Conservation (phyloP, 2,329 filamentous ascomycete species). For the Aspergillus carbonarius region DNA sequence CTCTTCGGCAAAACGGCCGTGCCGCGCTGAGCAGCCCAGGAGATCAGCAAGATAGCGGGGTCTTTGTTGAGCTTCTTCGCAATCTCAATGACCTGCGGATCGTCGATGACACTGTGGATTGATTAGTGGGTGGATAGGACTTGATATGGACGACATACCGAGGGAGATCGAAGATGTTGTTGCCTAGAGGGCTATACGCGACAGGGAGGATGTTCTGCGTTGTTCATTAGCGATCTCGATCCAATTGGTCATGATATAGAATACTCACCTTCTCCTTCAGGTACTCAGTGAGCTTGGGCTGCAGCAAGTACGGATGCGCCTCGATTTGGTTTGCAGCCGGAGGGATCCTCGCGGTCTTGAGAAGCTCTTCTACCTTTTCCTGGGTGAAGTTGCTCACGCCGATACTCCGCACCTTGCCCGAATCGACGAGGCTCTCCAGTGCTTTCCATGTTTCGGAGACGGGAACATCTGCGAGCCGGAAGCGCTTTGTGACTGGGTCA, state of each 20-base stretch:
- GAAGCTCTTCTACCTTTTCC: conserved; percentile 27
- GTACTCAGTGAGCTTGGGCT: conserved; percentile 53
- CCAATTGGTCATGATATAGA: rapidly evolving
- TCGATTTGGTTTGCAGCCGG: conserved; percentile 68
- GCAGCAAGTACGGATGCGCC: conserved; percentile 65
- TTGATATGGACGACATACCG: conserved; percentile 20
- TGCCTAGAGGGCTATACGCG: conserved; percentile 62
- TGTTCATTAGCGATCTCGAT: background rate
- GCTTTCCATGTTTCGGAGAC: conserved; percentile 37
- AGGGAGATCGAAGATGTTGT: conserved; percentile 38
- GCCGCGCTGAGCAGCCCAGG: conserved; percentile 56
- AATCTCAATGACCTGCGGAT: conserved; percentile 60
- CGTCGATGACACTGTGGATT: conserved; percentile 55
- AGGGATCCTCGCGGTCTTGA: conserved; percentile 48
- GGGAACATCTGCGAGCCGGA: conserved; percentile 28
- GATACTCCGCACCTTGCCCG: conserved; percentile 38
- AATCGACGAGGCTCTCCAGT: conserved; percentile 35
- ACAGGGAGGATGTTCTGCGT: conserved; percentile 49
- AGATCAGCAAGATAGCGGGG: conserved; percentile 56
- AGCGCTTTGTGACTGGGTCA: conserved; percentile 27
- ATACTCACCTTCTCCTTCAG: conserved; percentile 53
- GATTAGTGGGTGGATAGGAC: conserved; percentile 9
- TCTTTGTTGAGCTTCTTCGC: conserved; percentile 61
- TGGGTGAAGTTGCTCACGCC: conserved; percentile 45
- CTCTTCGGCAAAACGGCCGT: conserved; percentile 57